A percentile compares a stretch with the other conserved stretches of the same genome.
phyloP scores from a whole-genome alignment of 2,329 filamentous ascomycete genomes.

The Ilyonectria robusta region DNA sequence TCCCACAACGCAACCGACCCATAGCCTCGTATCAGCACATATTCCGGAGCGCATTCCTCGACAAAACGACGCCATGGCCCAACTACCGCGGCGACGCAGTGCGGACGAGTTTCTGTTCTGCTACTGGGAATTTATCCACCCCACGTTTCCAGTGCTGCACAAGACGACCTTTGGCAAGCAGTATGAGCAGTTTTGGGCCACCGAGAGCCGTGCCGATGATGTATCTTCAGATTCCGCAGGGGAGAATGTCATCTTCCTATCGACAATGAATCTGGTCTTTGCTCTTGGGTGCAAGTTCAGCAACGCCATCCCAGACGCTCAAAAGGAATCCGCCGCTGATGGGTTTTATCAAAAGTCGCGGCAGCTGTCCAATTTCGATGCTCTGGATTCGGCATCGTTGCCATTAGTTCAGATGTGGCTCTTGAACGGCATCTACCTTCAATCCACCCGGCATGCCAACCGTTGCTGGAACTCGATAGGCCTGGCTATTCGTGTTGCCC shows the following conservation, averaged over 20 bases:
- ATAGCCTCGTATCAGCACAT: background rate
- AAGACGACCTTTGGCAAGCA: conserved; percentile 6
- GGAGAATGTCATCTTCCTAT: conserved; percentile 6
- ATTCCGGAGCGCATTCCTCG: background rate
- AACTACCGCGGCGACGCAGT: background rate
- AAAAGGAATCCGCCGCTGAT: background rate
- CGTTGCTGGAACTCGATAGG: conserved; percentile 30
- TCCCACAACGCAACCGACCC: background rate
- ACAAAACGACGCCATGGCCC: background rate
- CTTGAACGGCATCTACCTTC: conserved; percentile 26
- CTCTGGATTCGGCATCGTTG: conserved; percentile 20
- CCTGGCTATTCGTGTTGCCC: conserved; percentile 22
- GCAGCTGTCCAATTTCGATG: conserved; percentile 4
- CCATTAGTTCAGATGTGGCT: conserved; percentile 17
- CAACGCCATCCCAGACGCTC: background rate
- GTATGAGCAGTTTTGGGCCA: conserved; percentile 4
- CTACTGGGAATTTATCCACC: conserved; percentile 29
- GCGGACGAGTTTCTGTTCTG: conserved; percentile 13
- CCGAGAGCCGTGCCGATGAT: background rate
- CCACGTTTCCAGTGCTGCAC: conserved; percentile 25
- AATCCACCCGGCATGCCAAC: conserved; percentile 20
- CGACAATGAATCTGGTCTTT: conserved; percentile 24
- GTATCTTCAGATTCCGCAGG: background rate
- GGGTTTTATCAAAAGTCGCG: conserved; percentile 27
- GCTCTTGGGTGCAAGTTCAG: conserved; percentile 27